Evolutionary conservation across 2,329 filamentous ascomycete genomes (phyloP).

Genomic region (Mollisia scopiformis): DNA sequence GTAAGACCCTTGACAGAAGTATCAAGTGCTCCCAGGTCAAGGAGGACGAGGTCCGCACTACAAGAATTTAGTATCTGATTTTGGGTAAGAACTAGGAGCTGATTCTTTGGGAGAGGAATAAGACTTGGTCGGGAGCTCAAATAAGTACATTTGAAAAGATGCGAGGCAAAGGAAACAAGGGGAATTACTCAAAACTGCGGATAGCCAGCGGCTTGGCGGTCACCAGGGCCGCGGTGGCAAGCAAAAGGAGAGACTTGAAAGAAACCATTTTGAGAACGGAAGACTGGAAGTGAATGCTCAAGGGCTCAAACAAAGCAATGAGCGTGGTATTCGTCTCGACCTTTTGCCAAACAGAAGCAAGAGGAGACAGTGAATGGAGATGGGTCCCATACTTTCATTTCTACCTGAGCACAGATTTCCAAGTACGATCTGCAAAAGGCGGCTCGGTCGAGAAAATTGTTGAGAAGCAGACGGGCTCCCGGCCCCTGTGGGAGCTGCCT

Average conservation of each 20-base stretch:
- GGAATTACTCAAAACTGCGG: background rate
- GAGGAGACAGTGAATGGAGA: too few relatives aligned
- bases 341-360: background rate
- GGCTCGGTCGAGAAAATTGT: background rate
- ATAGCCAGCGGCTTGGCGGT: background rate
- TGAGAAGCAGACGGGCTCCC: background rate
- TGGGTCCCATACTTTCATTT: background rate
- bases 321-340: background rate
- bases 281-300: background rate
- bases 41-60: constrained; percentile 31
- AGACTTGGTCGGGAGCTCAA: too few relatives aligned
- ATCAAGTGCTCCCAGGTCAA: constrained; percentile 49
- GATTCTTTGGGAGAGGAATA: too few relatives aligned
- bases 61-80: too few relatives aligned
- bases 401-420: background rate
- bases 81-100: too few relatives aligned
- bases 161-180: too few relatives aligned
- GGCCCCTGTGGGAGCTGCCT: background rate
- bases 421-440: background rate
- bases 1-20: constrained; percentile 51
- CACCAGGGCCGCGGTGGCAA: background rate
- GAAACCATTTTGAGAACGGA: constrained; percentile 10
- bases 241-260: constrained; percentile 10
- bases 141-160: too few relatives aligned
- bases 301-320: background rate